Evolutionary conservation across 2,329 filamentous ascomycete species (phyloP), one percentile per base, ranked within the genome.

Genomic region (Colletotrichum musae): DNA sequence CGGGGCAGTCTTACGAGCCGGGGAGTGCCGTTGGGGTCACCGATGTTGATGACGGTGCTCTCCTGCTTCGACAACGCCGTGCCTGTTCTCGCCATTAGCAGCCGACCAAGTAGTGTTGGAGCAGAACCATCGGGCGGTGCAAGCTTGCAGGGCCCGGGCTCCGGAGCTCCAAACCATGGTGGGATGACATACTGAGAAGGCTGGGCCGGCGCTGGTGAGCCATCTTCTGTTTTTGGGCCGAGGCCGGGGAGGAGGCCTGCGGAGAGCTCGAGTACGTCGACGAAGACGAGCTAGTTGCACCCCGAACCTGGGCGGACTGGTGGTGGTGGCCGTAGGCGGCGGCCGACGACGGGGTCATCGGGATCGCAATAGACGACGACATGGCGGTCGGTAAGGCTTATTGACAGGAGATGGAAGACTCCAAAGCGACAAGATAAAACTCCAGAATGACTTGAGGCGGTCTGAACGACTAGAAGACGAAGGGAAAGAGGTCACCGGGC

Each of bases 31-130:
- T 94, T 92, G 26, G 90, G 89, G 71, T 92, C 88, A 50, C 91
- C 92, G 73, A 95, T 89, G 78, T 94, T 93, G 79, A 95, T 90
- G 54, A 94, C 92, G n/a, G 91, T 94, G 76, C 92, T 92, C 80
- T 94, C 92, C 74, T 92, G 88, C 78, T 93, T 90, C 52, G 89
- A 89, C 70, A 95, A 85, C 18, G 92, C 91, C 50, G 89, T 87
- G 79, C 92, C 92, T 94, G 73, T 28, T 58, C n/a, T 71, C 58
- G 48, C 26, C 71, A 76, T 81, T 73, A 82, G 80, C 60, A 72
- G 72, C 59, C 24, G 32, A 60, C 36, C 36, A 45, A 6, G 18
- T 39, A 15, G 13, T 32, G 41, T 50, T 26, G n/a, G 28, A 41
- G 13, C 18, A 26, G 52, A 43, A 47, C 13, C 18, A 6, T n/a